Base-by-base conservation (phyloP, 2,329 filamentous ascomycete genomes). In the Pezicula radicicola region DNA sequence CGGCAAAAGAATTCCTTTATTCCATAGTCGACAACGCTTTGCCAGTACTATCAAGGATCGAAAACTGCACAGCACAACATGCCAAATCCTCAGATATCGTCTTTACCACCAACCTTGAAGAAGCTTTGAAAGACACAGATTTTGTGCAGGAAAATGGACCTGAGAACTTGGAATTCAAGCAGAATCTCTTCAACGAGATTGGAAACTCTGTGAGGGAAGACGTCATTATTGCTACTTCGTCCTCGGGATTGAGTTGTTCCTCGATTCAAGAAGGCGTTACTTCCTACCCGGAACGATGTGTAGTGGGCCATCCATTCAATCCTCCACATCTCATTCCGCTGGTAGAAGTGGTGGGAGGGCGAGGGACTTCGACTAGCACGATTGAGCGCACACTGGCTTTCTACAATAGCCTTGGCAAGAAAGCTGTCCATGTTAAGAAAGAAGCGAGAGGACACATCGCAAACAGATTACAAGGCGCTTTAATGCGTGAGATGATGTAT, bases 271-370 rank as follows among this genome's bases (percentile, higher is more conserved):
- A 33, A 40, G 46, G 58, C 43, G 53, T 43, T 21, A 27, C 41
- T 27, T 43, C 41, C 6, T 15, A 43, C 6, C 44, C 25, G 9
- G 27, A 33, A 46, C n/a, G 44, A 30, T 46, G 25, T 16, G 27
- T 61, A 76, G 21, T 77, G 25, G 73, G 72, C 4, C 75, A 77
- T 55, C 74, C 75, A 0, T 76, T 76, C 64, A 76, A 77, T 55
- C 75, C 75, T 8, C 74, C 74, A 6, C 74, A 77, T 54, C 62
- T 77, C 16, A 72, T 77, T 18, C 74, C 73, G 1, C 64, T 77
- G 13, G 72, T 77, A 18, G 74, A 77, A 58, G 70, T 77, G 0
- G 73, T 75, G 2, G 69, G 68, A 8, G 67, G 70, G 2, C 45
- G 55, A 1, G 56, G 59, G 33, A 52, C 53, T 6, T 44, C 37